These are phyloP conservation scores for Solanum chilense DNA, from an alignment of 257 asterid species.

Conservation along the genomic window DNA sequence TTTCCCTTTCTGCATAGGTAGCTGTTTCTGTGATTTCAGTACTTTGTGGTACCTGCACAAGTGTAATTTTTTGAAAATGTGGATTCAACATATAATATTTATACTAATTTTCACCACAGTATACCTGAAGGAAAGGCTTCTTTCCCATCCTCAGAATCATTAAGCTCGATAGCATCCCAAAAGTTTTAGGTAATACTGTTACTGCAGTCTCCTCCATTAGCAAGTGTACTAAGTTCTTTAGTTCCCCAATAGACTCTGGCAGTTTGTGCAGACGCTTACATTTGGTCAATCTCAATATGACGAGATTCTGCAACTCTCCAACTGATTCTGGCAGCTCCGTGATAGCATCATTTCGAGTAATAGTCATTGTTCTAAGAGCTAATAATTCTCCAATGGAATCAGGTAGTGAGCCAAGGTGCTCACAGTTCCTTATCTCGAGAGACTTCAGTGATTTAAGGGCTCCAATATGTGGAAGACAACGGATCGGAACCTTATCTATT, in stretches of 20 bases:
- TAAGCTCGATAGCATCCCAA: conserved; percentile 19
- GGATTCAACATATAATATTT: neutral
- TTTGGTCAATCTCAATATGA: conserved; percentile 4
- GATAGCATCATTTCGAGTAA: conserved; percentile 9
- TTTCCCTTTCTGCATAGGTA: neutral
- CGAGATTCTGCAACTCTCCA: conserved; percentile 11
- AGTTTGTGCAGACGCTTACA: conserved; percentile 9
- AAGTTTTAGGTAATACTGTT: conserved; percentile 10
- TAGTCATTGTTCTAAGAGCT: conserved; percentile 6
- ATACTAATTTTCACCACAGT: neutral
- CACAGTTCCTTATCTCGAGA: conserved; percentile 17
- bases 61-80: neutral
- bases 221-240: conserved; percentile 8
- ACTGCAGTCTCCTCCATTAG: conserved; percentile 13
- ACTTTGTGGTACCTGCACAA: neutral
- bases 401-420: conserved; percentile 10
- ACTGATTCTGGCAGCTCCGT: conserved; percentile 17
- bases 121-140: neutral
- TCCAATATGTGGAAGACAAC: conserved; percentile 8
- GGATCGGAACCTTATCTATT: conserved; percentile 1
- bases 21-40: neutral
- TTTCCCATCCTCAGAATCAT: conserved; percentile 15
- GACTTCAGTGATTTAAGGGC: conserved; percentile 11
- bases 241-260: conserved; percentile 10
- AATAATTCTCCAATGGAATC: conserved; percentile 12